These are phyloP conservation scores for Sporisorium sorghi DNA, from an alignment of 1,284 basidiomycete species.

Conservation along the genomic window DNA sequence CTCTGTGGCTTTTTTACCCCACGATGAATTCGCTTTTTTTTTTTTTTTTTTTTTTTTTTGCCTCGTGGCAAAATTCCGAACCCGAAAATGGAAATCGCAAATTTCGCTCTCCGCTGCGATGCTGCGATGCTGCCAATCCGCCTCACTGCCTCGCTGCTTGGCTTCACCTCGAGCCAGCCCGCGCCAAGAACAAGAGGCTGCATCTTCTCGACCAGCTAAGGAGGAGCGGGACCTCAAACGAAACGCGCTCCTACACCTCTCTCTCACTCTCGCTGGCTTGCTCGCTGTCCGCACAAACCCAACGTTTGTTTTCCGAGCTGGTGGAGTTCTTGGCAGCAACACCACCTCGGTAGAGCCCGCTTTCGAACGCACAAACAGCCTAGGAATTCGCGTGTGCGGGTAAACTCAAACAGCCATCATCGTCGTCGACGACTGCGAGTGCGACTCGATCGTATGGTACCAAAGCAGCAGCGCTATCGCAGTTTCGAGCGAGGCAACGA, in stretches of 20 bases:
- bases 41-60: constrained; percentile 11
- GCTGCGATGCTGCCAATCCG: not conserved
- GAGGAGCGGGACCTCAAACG: not conserved
- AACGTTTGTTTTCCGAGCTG: no score
- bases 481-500: no score
- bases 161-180: not conserved
- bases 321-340: constrained; percentile 11
- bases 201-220: not conserved
- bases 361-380: no score
- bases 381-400: no score
- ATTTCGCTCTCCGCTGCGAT: not conserved
- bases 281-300: not conserved
- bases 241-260: not conserved
- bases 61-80: constrained; percentile 16
- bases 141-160: not conserved
- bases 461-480: no score
- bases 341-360: no score
- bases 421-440: not conserved
- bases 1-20: not conserved
- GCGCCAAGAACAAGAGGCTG: constrained; percentile 14
- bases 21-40: not conserved
- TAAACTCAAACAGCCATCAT: not conserved
- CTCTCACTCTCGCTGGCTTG: not conserved
- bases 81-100: not conserved
- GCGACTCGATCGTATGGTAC: no score